Base-by-base conservation (phyloP, 2,329 filamentous ascomycete species). In the Sphaerulina populicola region DNA sequence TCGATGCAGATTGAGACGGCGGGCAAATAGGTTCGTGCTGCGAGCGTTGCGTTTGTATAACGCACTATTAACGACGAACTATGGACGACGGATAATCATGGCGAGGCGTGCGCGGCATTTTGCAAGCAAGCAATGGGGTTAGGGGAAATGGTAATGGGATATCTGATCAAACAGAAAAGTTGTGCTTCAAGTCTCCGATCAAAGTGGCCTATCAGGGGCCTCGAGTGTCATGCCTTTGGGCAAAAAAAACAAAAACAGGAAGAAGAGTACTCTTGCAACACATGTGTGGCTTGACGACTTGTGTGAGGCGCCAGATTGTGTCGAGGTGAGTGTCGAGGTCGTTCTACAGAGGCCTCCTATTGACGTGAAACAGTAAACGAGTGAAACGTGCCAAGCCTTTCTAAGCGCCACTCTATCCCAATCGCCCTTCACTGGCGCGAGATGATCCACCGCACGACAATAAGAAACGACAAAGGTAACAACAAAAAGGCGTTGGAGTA, bases 361-460 rank as follows among this genome's bases (percentile, higher is more conserved):
- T 43, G 46, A 49, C 31, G 3, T 43, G 46, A 49, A 49, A 49
- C 46, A 21, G 30, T 42, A 38, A n/a, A 37, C 12, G 23, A 21
- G 15, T 41, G 30, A 21, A 39, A 18, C 36, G 14, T 35, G 46
- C 39, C 33, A 29, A 29, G 46, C 14, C 12, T 43, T 15, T 21
- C 30, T 49, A 43, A 42, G 46, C 46, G 46, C 46, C 46, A 43
- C 14, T 39, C 46, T 37, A 36, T 49, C 27, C 41, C 46, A 49
- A 49, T 49, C 46, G 42, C 31, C 39, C 23, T 42, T 49, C 39
- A 49, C 46, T 49, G 35, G 46, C 30, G 46, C 31, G 38, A 49
- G 11, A 23, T 29, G 10, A 23, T 23, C 39, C 15, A 41, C 39
- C 39, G 10, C 31, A 23, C 39, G 39, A 41, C 39, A 41, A 41